A percentile compares a stretch with the other conserved stretches of the same genome.
Conservation (phyloP, 1,284 basidiomycete genomes). For the Kwoniella shivajii region DNA sequence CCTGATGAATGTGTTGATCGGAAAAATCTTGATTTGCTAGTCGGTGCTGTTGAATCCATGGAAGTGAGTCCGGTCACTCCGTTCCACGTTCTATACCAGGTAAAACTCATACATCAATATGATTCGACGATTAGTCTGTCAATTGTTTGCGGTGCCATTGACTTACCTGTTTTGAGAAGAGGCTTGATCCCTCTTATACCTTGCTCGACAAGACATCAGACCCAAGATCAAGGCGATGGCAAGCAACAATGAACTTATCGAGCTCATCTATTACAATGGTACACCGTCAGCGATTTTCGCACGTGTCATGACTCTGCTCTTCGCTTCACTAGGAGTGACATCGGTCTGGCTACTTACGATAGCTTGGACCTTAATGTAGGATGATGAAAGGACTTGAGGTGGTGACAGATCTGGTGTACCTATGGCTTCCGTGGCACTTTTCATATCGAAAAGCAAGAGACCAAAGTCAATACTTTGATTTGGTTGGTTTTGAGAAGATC, state of each 20-base stretch:
- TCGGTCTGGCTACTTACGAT: no score
- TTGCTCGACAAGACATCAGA: slow-evolving; percentile 25
- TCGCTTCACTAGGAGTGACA: no score
- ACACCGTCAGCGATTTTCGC: not conserved
- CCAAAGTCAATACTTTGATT: not conserved
- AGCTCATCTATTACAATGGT: slow-evolving; percentile 31
- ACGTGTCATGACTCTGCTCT: no score
- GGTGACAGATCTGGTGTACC: slow-evolving; percentile 12
- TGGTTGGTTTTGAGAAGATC: not conserved
- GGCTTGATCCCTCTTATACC: slow-evolving; percentile 25
- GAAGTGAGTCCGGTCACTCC: slow-evolving; percentile 24
- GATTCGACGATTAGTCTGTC: not conserved
- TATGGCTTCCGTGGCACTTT: not conserved
- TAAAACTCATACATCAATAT: not conserved
- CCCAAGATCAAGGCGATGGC: slow-evolving; percentile 29
- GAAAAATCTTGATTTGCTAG: slow-evolving; percentile 8
- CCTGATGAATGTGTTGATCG: slow-evolving; percentile 9
- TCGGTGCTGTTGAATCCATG: slow-evolving; percentile 11
- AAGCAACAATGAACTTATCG: slow-evolving; percentile 35
- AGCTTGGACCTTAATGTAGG: slow-evolving; percentile 33
- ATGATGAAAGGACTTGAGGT: slow-evolving; percentile 18
- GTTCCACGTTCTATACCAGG: slow-evolving; percentile 30
- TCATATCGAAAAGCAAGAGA: not conserved
- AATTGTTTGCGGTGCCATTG: not conserved
- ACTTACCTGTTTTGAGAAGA: slow-evolving; percentile 27